These are phyloP conservation scores for Polygonum aviculare DNA, from an alignment of 148 eudicot genomes.

Conservation along the genomic window DNA sequence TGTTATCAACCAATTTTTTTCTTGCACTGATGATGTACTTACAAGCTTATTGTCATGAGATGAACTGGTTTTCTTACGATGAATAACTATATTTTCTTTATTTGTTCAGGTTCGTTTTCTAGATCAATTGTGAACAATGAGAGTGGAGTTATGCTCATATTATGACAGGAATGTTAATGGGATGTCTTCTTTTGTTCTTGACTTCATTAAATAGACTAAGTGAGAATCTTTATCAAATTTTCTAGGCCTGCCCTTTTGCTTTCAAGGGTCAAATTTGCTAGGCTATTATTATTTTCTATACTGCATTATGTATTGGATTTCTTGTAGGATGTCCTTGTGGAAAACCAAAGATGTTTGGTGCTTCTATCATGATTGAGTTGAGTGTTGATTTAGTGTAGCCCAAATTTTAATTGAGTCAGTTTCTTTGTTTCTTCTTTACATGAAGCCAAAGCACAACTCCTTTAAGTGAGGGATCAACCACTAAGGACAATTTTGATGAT, in stretches of 20 bases:
- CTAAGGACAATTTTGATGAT: slow-evolving; percentile 43
- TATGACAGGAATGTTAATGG: slow-evolving; percentile 72
- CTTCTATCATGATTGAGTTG: neutral
- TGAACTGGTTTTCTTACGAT: neutral
- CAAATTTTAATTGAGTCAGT: neutral
- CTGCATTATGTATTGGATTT: no score
- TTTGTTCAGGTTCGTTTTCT: slow-evolving; percentile 72
- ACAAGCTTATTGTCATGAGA: neutral
- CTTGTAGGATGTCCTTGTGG: no score
- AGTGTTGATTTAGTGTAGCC: neutral
- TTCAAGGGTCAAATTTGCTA: no score
- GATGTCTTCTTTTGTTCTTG: slow-evolving; percentile 77
- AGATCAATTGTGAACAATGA: slow-evolving; percentile 98
- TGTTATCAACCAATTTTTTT: neutral
- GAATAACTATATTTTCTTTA: neutral
- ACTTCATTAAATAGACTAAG: slow-evolving; percentile 38
- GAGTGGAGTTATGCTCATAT: slow-evolving; percentile 95
- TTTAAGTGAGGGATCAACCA: slow-evolving; percentile 28
- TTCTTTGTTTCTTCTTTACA: slow-evolving; percentile 22
- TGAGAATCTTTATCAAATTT: no score
- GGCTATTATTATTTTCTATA: no score
- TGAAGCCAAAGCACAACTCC: slow-evolving; percentile 48
- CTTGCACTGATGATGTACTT: neutral
- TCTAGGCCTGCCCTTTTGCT: no score
- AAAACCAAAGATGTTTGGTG: no score